phyloP scores from a whole-genome alignment of 169 alveolate species.

The Plasmodium gaboni region DNA sequence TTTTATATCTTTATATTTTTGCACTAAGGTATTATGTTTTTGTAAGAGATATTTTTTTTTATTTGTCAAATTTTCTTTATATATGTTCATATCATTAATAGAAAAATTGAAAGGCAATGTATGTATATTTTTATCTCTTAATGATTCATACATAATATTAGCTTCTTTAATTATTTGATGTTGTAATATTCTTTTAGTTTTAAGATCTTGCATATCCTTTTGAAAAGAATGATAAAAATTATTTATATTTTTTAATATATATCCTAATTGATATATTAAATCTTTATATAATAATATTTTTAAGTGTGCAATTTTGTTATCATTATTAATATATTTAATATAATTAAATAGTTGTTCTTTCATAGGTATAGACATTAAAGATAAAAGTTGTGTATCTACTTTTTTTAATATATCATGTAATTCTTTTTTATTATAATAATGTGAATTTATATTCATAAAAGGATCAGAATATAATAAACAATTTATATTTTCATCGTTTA shows the following conservation, averaged over 20 bases:
- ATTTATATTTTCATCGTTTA: neutral
- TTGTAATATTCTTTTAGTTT: conserved; percentile 1
- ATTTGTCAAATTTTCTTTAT: conserved; percentile 22
- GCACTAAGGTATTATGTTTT: conserved; percentile 30
- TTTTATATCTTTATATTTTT: conserved; percentile 25
- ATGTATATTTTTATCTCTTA: conserved; percentile 44
- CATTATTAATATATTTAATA: conserved; percentile 26
- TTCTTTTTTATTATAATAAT: conserved; percentile 28
- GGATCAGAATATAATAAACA: neutral
- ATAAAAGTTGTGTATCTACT: conserved; percentile 28
- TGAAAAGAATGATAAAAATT: neutral
- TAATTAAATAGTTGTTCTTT: conserved; percentile 38
- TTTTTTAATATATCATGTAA: conserved; percentile 18
- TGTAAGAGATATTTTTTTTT: conserved; percentile 44
- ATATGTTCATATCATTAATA: conserved; percentile 60
- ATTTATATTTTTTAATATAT: conserved; percentile 25
- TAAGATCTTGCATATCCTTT: conserved; percentile 8
- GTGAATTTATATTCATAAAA: conserved; percentile 41
- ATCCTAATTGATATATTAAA: conserved; percentile 2
- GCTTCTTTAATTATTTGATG: conserved; percentile 31
- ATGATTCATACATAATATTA: conserved; percentile 35
- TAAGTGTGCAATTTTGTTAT: conserved; percentile 12
- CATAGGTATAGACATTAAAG: conserved; percentile 65
- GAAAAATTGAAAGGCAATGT: conserved; percentile 63
- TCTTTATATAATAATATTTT: conserved; percentile 39